These are phyloP conservation scores for Cordyceps fumosorosea DNA, from an alignment of 2,329 filamentous ascomycete genomes.

Conservation along the genomic window DNA sequence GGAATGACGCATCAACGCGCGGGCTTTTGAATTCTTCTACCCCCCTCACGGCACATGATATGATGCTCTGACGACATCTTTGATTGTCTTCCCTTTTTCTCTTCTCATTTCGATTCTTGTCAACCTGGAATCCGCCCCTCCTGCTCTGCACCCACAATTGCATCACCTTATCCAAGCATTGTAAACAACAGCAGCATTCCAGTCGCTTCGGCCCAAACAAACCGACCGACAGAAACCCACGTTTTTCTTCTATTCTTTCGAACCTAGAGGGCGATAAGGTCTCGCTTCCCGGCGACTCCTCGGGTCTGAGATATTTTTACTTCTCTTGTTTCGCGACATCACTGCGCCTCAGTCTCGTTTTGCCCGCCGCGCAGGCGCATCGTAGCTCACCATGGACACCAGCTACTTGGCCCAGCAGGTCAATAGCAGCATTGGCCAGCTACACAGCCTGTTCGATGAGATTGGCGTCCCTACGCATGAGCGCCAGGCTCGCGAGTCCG, in stretches of 20 bases:
- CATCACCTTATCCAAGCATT: not conserved
- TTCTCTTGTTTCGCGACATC: not conserved
- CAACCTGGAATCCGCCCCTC: not conserved
- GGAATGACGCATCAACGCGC: conserved; percentile 1
- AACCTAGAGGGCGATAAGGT: not conserved
- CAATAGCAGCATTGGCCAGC: conserved; percentile 83
- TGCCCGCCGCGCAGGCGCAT: conserved; percentile 1
- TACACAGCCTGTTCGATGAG: conserved; percentile 93
- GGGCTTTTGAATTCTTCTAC: not conserved
- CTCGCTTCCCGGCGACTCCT: conserved; percentile 1
- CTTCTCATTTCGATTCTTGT: not conserved
- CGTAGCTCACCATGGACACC: conserved; percentile 63
- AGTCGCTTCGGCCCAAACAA: not conserved
- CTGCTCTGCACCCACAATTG: not conserved
- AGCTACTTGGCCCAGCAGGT: conserved; percentile 93
- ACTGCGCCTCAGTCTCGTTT: not conserved
- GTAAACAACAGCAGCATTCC: conserved; percentile 13
- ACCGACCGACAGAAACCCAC: not conserved
- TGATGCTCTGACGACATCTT: conserved; percentile 9
- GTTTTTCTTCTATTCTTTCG: not conserved
- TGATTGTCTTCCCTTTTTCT: not conserved
- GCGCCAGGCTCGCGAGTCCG: conserved; percentile 79
- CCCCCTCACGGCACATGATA: conserved; percentile 7
- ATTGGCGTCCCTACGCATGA: conserved; percentile 94
- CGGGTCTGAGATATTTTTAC: not conserved